Conservation (phyloP, 176 grass and related monocot genomes). For the Areca catechu region DNA sequence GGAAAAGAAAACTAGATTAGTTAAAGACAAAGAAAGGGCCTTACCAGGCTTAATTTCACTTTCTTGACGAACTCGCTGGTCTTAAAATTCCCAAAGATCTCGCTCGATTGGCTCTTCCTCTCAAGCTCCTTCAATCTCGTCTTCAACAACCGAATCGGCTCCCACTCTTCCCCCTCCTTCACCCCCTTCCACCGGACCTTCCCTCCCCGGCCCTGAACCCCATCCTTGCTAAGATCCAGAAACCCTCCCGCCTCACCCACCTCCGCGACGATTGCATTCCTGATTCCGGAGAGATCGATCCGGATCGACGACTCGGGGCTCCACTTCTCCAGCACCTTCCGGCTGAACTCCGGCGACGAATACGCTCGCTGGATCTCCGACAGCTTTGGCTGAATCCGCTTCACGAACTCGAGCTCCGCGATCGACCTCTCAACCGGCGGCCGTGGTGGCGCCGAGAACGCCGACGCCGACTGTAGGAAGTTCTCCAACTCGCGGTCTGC, state of each 20-base stretch:
- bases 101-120: constrained; percentile 46
- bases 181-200: constrained; percentile 11
- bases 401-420: constrained; percentile 59
- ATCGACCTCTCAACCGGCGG: constrained; percentile 31
- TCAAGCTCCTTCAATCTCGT: constrained; percentile 62
- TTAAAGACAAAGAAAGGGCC: not conserved
- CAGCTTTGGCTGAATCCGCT: constrained; percentile 66
- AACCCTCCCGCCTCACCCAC: constrained; percentile 20
- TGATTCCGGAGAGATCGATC: constrained; percentile 62
- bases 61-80: constrained; percentile 59
- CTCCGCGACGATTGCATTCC: constrained; percentile 40
- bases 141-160: constrained; percentile 53
- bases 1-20: not conserved
- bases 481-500: constrained; percentile 68
- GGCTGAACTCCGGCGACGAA: constrained; percentile 35
- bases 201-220: not conserved
- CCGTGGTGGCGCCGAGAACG: constrained; percentile 19
- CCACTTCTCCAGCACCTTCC: constrained; percentile 39
- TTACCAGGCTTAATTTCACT: constrained; percentile 60
- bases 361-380: constrained; percentile 55
- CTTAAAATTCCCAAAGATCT: constrained; percentile 34
- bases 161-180: constrained; percentile 46
- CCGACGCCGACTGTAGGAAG: constrained; percentile 31
- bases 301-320: constrained; percentile 33
- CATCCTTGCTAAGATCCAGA: not conserved